phyloP scores from a whole-genome alignment of 1,284 basidiomycete species.

The Xerocomus amazonicus region DNA sequence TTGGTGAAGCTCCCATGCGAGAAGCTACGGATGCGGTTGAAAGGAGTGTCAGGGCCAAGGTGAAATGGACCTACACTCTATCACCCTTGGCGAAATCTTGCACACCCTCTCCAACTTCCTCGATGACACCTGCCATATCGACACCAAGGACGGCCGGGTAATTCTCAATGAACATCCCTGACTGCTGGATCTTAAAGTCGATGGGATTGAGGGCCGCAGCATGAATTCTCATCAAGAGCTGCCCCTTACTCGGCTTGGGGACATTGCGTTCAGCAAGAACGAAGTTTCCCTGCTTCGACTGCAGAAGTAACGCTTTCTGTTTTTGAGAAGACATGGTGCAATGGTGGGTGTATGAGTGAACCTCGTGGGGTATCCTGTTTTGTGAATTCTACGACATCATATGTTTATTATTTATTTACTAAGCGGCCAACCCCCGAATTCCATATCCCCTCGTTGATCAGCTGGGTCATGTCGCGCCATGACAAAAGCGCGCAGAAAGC shows the following conservation, averaged over 20 bases:
- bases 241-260: conserved; percentile 37
- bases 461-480: conserved; percentile 26
- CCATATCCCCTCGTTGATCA: conserved; percentile 24
- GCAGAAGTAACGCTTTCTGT: conserved; percentile 29
- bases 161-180: conserved; percentile 19
- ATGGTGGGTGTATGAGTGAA: conserved; percentile 12
- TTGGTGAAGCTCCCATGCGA: conserved; percentile 22
- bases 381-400: conserved; percentile 15
- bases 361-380: conserved; percentile 6
- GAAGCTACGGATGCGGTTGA: conserved; percentile 8
- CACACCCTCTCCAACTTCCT: conserved; percentile 38
- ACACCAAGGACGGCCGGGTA: conserved; percentile 41
- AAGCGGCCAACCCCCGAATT: conserved; percentile 31
- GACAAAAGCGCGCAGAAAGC: conserved; percentile 29
- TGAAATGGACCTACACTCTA: conserved; percentile 31
- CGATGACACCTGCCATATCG: conserved; percentile 47
- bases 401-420: conserved; percentile 28
- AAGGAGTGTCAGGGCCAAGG: not conserved
- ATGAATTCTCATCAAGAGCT: conserved; percentile 44
- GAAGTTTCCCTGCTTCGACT: conserved; percentile 23
- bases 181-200: conserved; percentile 41
- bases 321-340: conserved; percentile 20
- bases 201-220: conserved; percentile 45
- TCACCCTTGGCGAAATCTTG: conserved; percentile 38
- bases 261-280: conserved; percentile 24